phyloP scores from a whole-genome alignment of 306 rosid genomes.

The Morella rubra region DNA sequence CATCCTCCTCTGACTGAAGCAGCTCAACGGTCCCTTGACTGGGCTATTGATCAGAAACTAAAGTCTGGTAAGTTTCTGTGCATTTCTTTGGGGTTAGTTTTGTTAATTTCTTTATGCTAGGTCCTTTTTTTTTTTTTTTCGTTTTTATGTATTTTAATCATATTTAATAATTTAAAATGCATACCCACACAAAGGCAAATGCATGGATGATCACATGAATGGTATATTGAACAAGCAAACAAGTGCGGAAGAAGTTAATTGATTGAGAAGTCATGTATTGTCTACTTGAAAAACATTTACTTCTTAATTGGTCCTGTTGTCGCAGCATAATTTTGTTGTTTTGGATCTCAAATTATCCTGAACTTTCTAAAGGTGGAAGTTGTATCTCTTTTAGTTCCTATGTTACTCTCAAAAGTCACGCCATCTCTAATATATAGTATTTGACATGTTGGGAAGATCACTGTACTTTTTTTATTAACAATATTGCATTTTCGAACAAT shows the following conservation, averaged over 20 bases:
- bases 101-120: neutral
- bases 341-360: too few relatives aligned
- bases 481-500: too few relatives aligned
- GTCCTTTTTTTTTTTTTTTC: neutral
- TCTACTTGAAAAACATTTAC: too few relatives aligned
- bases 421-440: too few relatives aligned
- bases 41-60: constrained; percentile 62
- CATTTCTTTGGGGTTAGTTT: constrained; percentile 14
- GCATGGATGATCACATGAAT: neutral
- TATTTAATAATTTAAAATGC: neutral
- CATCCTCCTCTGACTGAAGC: constrained; percentile 67
- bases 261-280: neutral
- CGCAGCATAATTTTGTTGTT: too few relatives aligned
- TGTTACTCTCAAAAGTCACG: too few relatives aligned
- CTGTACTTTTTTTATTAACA: too few relatives aligned
- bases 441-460: too few relatives aligned
- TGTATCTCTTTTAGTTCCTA: too few relatives aligned
- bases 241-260: neutral
- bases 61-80: constrained; percentile 52
- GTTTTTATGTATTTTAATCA: neutral
- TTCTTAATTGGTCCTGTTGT: too few relatives aligned
- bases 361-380: too few relatives aligned
- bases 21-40: constrained; percentile 73
- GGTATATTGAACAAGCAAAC: neutral
- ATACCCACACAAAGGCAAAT: neutral